Conservation (phyloP, 106 monocot genomes). For the Apostasia shenzhenica region DNA sequence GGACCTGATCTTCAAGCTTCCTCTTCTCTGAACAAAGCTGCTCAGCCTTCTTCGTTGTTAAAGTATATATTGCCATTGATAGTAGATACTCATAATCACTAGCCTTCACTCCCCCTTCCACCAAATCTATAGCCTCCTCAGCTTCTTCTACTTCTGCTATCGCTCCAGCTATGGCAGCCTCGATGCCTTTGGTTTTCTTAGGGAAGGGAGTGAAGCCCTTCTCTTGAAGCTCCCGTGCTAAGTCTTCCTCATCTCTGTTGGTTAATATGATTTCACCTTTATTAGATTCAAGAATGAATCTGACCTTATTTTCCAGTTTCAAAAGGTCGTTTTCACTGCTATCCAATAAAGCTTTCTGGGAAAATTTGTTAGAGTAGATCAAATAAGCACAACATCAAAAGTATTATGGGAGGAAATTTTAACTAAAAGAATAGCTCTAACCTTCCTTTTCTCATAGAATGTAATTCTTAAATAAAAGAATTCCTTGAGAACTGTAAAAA, state of each 20-base stretch:
- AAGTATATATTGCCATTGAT: conserved; percentile 68
- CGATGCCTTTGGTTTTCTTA: conserved; percentile 45
- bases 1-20: conserved; percentile 39
- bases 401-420: neutral
- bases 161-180: conserved; percentile 36
- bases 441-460: conserved; percentile 88
- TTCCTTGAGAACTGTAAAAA: conserved; percentile 70
- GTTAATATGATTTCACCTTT: conserved; percentile 55
- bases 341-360: conserved; percentile 53
- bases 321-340: conserved; percentile 65
- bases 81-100: conserved; percentile 77
- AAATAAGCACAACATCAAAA: no score
- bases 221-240: conserved; percentile 63
- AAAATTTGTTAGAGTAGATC: neutral
- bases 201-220: conserved; percentile 85
- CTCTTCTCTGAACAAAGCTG: conserved; percentile 47
- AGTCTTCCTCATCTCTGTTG: conserved; percentile 64
- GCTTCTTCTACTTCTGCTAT: conserved; percentile 33
- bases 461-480: conserved; percentile 63
- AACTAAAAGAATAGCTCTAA: conserved; percentile 3
- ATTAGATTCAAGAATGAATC: conserved; percentile 82
- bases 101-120: conserved; percentile 18
- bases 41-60: conserved; percentile 77
- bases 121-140: conserved; percentile 23
- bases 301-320: conserved; percentile 76